Evolutionary conservation across 2,329 filamentous ascomycete species (phyloP).

Genomic region (Penicillium sp.): DNA sequence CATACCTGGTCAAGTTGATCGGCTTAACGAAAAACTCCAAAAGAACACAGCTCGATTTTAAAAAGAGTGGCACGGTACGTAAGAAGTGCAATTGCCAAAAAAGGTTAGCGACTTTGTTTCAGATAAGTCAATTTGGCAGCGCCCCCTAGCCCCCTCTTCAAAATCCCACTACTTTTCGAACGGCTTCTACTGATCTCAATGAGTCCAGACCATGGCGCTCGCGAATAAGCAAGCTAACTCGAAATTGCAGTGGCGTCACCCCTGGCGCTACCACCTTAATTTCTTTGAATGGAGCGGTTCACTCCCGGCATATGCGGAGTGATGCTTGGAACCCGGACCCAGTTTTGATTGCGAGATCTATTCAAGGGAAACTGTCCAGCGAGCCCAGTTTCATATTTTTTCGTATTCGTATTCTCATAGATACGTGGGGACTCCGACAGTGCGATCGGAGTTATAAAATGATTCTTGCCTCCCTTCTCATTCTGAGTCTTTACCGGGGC

Average conservation of each 20-base stretch:
- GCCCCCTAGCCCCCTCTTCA: background rate
- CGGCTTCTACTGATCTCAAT: background rate
- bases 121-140: conserved; percentile 1
- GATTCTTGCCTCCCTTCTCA: background rate
- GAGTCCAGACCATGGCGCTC: background rate
- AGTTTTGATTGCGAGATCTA: background rate
- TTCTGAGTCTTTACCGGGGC: background rate
- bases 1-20: too few relatives aligned
- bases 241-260: background rate
- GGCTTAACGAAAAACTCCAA: too few relatives aligned
- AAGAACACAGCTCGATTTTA: background rate
- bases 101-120: background rate
- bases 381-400: background rate
- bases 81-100: background rate
- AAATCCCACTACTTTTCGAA: background rate
- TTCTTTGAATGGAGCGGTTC: background rate
- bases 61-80: background rate
- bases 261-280: background rate
- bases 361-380: background rate
- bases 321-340: background rate
- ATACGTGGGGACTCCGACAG: background rate
- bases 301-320: background rate
- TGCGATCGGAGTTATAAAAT: background rate
- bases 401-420: too few relatives aligned
- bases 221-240: background rate